phyloP scores from a whole-genome alignment of 2,329 filamentous ascomycete genomes.

The Anthostomella pinea region DNA sequence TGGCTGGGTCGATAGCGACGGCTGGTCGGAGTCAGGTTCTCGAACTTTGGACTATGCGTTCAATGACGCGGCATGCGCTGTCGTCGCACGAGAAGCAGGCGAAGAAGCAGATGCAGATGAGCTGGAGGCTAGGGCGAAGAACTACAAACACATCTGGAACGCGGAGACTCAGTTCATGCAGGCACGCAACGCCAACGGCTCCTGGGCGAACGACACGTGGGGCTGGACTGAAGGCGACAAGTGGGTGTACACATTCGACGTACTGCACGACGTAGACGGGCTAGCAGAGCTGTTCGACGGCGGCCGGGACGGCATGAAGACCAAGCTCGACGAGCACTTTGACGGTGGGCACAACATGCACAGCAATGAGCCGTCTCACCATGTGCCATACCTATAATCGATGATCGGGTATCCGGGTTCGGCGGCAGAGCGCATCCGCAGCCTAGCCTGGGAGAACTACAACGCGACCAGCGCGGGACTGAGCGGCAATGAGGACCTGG shows the following conservation, averaged over 20 bases:
- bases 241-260: constrained; percentile 50
- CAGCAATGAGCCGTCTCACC: constrained; percentile 46
- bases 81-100: constrained; percentile 38
- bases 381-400: constrained; percentile 46
- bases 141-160: constrained; percentile 43
- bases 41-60: constrained; percentile 47
- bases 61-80: constrained; percentile 42
- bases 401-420: constrained; percentile 37
- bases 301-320: constrained; percentile 34
- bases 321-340: constrained; percentile 44
- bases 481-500: constrained; percentile 46
- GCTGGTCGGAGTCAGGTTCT: constrained; percentile 45
- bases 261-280: constrained; percentile 43
- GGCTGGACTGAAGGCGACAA: constrained; percentile 49
- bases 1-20: constrained; percentile 46
- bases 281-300: constrained; percentile 40
- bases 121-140: constrained; percentile 36
- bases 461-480: constrained; percentile 45
- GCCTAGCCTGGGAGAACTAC: constrained; percentile 39
- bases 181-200: constrained; percentile 44
- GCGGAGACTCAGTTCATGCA: constrained; percentile 44
- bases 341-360: constrained; percentile 44
- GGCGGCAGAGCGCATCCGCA: constrained; percentile 38
- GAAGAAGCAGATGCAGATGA: constrained; percentile 29
- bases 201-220: constrained; percentile 41